Base-by-base conservation (phyloP, 2,329 filamentous ascomycete species). In the Curvularia verruculosa region DNA sequence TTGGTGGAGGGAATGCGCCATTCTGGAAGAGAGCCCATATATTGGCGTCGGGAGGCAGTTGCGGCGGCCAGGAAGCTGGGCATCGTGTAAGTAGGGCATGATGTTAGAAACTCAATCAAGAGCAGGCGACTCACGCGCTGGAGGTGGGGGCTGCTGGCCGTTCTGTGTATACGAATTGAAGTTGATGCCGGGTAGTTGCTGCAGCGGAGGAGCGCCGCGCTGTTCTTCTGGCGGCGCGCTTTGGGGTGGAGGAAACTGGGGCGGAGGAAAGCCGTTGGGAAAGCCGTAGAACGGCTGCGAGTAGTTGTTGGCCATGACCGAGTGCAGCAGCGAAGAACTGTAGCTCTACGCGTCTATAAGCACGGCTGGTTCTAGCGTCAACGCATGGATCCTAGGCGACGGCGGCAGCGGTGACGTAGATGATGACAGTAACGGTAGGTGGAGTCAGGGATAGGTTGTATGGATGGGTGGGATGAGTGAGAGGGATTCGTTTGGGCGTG, bases 251-350 rank as follows among this genome's bases (percentile, higher is more conserved):
- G 49, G 59, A 36, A 56, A 52, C 18, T 52, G 59, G 47, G 54
- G 63, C 9, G 58, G 64, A 12, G 66, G 63, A 29, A 60, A 65
- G 13, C 60, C 60, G 46, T 71, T 68, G 51, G 67, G 65, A 54
- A 65, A 49, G 56, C 67, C 63, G 51, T 66, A 68, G 15, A 58
- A 63, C 12, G 68, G 69, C 52, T 67, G 70, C 49, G 66, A 57
- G 37, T 68, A 66, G 59, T 72, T 67, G 64, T 67, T 70, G 15
- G 71, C 71, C 72, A 75, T 75, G 26, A n/a, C 18, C n/a, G 23
- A 21, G 29, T 55, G 58, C 41, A 50, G 46, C 49, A 31, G 37
- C 34, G 46, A 24, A 18, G 13, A 43, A 21, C 52, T 53, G 53
- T 50, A 57, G 54, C 56, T 62, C 54, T 45, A 56, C 59, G 63